Base-by-base conservation (phyloP, 371 early-diverging fungal genomes). In the Mortierella polycephala region DNA sequence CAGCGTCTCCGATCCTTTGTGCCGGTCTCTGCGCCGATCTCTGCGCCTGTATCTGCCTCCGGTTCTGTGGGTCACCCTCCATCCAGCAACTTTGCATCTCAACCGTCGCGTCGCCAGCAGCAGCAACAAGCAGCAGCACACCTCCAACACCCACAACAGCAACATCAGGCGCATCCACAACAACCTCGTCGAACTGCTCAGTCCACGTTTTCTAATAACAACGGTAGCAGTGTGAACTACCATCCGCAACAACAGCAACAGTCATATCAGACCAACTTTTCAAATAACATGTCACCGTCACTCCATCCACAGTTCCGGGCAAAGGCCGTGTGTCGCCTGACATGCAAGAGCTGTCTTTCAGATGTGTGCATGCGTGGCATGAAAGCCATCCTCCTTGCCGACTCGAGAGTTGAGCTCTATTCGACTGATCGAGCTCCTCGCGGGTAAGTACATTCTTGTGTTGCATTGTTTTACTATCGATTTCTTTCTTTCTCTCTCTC, bases 301-400 rank as follows among this genome's bases (percentile, higher is more conserved):
- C 54, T 82, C 16, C 75, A 77, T 55, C 76, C 74, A 30, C 84
- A 84, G 47, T 90, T 89, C 73, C 74, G 87, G 1, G 80, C 82
- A 56, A 92, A 90, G 72, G 82, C 85, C 10, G 92, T 92, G 1
- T 90, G 88, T 69, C 71, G 84, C 23, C 68, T 92, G 60, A 81
- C 81, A 21, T 92, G 92, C 71, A 74, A 81, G 23, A 85, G 85
- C 53, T 92, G 92, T 74, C 59, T 66, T 5, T 64, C 82, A 6
- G 74, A 81, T 18, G 89, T 95, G 23, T 94, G 95, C 71, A 83
- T 89, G 55, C 87, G 95, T 2, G 94, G 94, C 1, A 94, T 94
- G 94, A 91, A 93, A 83, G 97, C 97, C 6, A 91, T 97, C 60
- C 81, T 98, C 60, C 81, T 98, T 11, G 96, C 97, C 0, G 96